A percentile compares a stretch with the other conserved stretches of the same genome.
These are phyloP conservation scores for Magnaporthiopsis incrustans DNA, from an alignment of 2,329 filamentous ascomycete species.

Conservation along the genomic window DNA sequence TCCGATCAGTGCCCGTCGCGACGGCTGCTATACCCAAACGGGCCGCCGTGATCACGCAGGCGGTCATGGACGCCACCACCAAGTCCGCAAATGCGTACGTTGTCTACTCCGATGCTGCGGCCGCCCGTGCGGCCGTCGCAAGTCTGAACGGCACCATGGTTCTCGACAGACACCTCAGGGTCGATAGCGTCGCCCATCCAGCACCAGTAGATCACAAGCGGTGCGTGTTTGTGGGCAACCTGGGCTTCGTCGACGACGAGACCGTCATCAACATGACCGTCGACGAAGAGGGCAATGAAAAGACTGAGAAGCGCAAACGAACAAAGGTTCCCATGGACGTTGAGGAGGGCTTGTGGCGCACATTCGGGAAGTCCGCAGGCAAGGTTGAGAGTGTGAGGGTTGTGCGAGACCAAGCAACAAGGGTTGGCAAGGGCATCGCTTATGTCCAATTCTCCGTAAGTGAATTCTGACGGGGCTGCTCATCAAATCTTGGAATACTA, in stretches of 20 bases:
- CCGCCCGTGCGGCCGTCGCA: conserved; percentile 67
- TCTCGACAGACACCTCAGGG: conserved; percentile 79
- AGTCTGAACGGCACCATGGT: conserved; percentile 78
- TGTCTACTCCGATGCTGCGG: conserved; percentile 70
- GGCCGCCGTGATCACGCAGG: conserved; percentile 86
- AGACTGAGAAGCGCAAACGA: conserved; percentile 52
- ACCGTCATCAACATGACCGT: conserved; percentile 57
- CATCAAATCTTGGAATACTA: neutral
- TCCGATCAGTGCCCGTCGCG: conserved; percentile 85
- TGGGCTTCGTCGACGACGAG: conserved; percentile 94
- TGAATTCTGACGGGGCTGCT: conserved; percentile 9
- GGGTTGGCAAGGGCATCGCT: conserved; percentile 93
- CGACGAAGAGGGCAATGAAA: conserved; percentile 58
- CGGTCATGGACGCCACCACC: conserved; percentile 84
- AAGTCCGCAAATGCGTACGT: conserved; percentile 91
- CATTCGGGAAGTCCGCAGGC: conserved; percentile 64
- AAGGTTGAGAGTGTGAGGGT: conserved; percentile 91
- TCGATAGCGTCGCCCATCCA: conserved; percentile 86
- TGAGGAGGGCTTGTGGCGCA: conserved; percentile 86
- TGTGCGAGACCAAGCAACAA: conserved; percentile 78
- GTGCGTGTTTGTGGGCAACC: conserved; percentile 93
- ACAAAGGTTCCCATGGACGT: conserved; percentile 72
- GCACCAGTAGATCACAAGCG: conserved; percentile 73
- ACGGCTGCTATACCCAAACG: conserved; percentile 75
- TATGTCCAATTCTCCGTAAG: conserved; percentile 87